Conservation (phyloP, 177 flowering plant species). For the Vitis hybrid region DNA sequence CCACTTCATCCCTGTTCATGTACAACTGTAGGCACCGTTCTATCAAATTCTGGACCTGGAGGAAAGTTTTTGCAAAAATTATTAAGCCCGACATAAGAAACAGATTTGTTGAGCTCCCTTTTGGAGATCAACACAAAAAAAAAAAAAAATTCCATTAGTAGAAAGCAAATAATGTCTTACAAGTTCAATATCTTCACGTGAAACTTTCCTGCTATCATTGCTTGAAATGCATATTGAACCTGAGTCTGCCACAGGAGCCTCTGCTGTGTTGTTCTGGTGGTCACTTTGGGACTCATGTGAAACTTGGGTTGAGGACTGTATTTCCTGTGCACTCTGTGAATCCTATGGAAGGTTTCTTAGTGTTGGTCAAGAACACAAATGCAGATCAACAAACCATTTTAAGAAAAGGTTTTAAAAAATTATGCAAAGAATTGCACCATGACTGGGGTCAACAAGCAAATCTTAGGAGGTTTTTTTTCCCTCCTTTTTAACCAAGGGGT, state of each 20-base stretch:
- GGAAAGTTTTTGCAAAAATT: constrained; percentile 4
- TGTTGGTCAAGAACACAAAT: background rate
- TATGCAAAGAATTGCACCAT: background rate
- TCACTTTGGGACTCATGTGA: constrained; percentile 78
- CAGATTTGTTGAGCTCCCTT: background rate
- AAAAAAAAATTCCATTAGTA: background rate
- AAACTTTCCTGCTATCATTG: constrained; percentile 76
- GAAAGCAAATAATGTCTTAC: constrained; percentile 41
- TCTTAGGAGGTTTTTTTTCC: background rate
- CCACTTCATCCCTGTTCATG: constrained; percentile 93
- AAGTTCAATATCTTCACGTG: constrained; percentile 95
- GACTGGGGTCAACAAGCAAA: background rate
- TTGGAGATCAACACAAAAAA: background rate
- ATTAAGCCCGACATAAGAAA: background rate
- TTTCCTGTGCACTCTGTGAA: constrained; percentile 47
- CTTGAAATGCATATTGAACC: constrained; percentile 74
- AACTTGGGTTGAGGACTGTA: constrained; percentile 52
- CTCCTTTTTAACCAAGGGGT: background rate
- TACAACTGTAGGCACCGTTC: constrained; percentile 91
- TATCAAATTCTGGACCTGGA: constrained; percentile 93
- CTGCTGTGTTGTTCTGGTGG: constrained; percentile 57
- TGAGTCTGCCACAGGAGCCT: constrained; percentile 67
- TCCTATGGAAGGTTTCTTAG: constrained; percentile 29
- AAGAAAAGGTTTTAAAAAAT: background rate
- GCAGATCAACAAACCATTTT: background rate